Conservation (phyloP, 2,329 filamentous ascomycete species). For the Ascocoryne sarcoides region DNA sequence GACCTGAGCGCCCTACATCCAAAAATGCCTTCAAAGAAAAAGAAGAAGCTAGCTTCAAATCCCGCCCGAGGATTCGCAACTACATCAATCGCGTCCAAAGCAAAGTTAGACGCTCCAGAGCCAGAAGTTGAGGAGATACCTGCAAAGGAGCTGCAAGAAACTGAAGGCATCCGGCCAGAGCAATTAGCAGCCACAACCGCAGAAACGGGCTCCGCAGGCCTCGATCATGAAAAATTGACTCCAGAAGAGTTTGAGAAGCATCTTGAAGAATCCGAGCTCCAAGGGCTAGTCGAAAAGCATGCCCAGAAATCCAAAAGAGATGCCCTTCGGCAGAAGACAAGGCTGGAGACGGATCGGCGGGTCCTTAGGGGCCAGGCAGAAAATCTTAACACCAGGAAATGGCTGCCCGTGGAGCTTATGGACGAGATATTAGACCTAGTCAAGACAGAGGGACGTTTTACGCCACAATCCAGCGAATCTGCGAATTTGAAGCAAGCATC, state of each 20-base stretch:
- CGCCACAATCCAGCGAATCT: conserved; percentile 26
- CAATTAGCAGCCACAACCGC: conserved; percentile 10
- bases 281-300: conserved; percentile 78
- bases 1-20: too few species aligned
- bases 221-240: conserved; percentile 44
- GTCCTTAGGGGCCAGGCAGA: conserved; percentile 73
- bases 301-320: conserved; percentile 72
- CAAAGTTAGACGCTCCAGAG: conserved; percentile 50
- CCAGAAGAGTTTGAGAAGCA: conserved; percentile 87
- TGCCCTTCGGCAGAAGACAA: conserved; percentile 63
- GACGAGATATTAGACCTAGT: conserved; percentile 69
- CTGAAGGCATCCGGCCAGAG: conserved; percentile 8
- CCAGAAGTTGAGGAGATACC: conserved; percentile 19
- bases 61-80: conserved; percentile 90
- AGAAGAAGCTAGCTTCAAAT: conserved; percentile 85
- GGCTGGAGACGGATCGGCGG: conserved; percentile 77
- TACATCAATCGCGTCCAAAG: conserved; percentile 80
- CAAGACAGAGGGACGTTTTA: conserved; percentile 53
- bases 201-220: conserved; percentile 1
- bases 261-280: conserved; percentile 82
- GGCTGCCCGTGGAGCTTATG: conserved; percentile 73
- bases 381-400: conserved; percentile 61
- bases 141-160: conserved; percentile 10
- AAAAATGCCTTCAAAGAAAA: conserved; percentile 66
- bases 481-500: conserved; percentile 42